A percentile compares a stretch with the other conserved stretches of the same genome.
These are phyloP conservation scores for Metschnikowia bowlesiae DNA, from an alignment of 805 yeast species.

Conservation along the genomic window DNA sequence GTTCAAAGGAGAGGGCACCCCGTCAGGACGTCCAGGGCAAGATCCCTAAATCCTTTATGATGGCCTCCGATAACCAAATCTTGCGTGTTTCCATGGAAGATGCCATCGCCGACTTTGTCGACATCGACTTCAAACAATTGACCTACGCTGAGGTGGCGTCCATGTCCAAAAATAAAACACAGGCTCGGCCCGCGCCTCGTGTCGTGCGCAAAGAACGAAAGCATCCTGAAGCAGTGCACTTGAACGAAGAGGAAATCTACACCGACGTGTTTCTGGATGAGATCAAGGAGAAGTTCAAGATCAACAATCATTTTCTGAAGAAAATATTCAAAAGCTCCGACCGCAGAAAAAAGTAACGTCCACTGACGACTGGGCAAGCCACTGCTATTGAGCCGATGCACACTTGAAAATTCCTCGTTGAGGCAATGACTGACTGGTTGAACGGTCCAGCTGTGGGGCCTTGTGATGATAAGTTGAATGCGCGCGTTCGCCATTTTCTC, in stretches of 20 bases:
- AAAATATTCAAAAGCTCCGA: constrained; percentile 16
- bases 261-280: constrained; percentile 11
- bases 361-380: background rate
- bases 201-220: background rate
- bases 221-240: background rate
- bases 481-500: too few species aligned
- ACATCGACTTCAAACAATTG: constrained; percentile 31
- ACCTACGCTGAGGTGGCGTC: constrained; percentile 45
- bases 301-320: constrained; percentile 19
- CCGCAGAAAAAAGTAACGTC: constrained; percentile 4
- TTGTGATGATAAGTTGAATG: too few species aligned
- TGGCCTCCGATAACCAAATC: constrained; percentile 25
- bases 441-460: too few species aligned
- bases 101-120: constrained; percentile 32
- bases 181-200: constrained; percentile 12
- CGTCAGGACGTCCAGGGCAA: constrained; percentile 14
- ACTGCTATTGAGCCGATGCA: too few species aligned
- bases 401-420: too few species aligned
- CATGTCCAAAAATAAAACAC: constrained; percentile 22
- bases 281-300: constrained; percentile 15
- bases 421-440: too few species aligned
- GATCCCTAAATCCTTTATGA: constrained; percentile 25
- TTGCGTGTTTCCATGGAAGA: constrained; percentile 33
- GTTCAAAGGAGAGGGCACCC: constrained; percentile 6
- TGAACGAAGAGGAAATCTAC: constrained; percentile 1